A percentile compares a stretch with the other conserved stretches of the same genome.
phyloP scores from a whole-genome alignment of 192 early-diverging fungal species.

The Dissophora ornata region DNA sequence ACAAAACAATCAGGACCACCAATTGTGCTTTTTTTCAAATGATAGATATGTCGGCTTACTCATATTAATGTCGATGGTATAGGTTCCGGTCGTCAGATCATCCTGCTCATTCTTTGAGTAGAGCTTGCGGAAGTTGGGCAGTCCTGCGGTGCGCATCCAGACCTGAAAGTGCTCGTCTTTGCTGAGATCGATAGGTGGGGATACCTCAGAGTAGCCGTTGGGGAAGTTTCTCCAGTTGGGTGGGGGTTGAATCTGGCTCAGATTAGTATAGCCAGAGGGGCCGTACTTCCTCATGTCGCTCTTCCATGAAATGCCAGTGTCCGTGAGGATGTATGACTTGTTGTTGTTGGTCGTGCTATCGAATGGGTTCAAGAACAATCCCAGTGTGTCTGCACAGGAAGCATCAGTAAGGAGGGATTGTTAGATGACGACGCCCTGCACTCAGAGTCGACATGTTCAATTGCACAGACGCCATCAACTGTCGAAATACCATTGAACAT shows the following conservation, averaged over 20 bases:
- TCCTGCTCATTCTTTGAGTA: constrained; percentile 80
- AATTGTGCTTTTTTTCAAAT: neutral
- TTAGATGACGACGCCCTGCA: too few relatives aligned
- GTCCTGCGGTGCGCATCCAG: constrained; percentile 97
- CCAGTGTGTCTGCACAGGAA: constrained; percentile 69
- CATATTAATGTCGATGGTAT: constrained; percentile 77
- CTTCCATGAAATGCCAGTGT: constrained; percentile 89
- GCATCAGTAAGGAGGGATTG: neutral
- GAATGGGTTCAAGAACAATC: constrained; percentile 65
- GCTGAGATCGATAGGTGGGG: constrained; percentile 72
- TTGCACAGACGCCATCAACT: too few relatives aligned
- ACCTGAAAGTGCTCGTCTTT: constrained; percentile 91
- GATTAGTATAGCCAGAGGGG: constrained; percentile 61
- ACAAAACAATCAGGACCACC: constrained; percentile 9
- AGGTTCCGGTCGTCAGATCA: constrained; percentile 74
- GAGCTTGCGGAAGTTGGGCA: constrained; percentile 97
- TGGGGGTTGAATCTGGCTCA: constrained; percentile 76
- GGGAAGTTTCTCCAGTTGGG: constrained; percentile 86
- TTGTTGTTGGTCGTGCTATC: constrained; percentile 53
- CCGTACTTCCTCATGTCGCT: constrained; percentile 81
- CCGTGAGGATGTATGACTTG: constrained; percentile 67
- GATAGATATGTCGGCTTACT: constrained; percentile 61
- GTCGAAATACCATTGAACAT: constrained; percentile 86
- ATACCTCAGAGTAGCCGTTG: constrained; percentile 60
- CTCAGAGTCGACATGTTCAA: too few relatives aligned